A percentile compares a stretch with the other conserved stretches of the same genome.
These are phyloP conservation scores for Eragrostis nindensis DNA, from an alignment of 176 grass and related monocot genomes.

Conservation along the genomic window DNA sequence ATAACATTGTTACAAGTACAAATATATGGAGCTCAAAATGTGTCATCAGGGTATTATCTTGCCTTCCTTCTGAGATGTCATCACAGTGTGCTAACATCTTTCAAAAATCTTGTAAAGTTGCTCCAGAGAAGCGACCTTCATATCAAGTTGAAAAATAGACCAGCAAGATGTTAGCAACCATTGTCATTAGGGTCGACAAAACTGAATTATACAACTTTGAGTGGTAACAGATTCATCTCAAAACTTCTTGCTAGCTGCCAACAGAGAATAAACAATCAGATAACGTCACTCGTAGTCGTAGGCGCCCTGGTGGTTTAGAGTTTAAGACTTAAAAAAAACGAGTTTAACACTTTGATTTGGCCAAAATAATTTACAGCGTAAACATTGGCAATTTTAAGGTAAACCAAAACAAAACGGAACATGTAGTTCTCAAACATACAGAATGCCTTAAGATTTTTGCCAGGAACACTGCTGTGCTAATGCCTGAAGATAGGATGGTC, in stretches of 20 bases:
- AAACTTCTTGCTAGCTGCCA: neutral
- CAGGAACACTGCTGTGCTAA: neutral
- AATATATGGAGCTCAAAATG: neutral
- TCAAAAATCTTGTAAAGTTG: constrained; percentile 90
- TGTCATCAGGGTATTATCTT: neutral
- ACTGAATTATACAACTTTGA: neutral
- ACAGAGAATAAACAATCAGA: neutral
- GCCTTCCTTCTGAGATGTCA: neutral
- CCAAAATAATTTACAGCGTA: neutral
- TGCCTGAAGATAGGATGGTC: neutral
- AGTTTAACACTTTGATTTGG: neutral
- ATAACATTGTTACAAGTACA: neutral
- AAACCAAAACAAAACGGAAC: neutral
- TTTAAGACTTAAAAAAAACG: neutral
- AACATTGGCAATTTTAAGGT: neutral
- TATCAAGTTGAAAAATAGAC: constrained; percentile 14
- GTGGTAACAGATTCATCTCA: constrained; percentile 21
- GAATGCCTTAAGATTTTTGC: neutral
- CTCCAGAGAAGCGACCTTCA: constrained; percentile 81
- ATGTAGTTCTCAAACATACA: neutral
- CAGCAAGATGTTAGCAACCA: neutral
- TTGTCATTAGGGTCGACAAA: neutral
- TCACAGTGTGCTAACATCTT: constrained; percentile 56
- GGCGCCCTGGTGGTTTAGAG: constrained; percentile 4
- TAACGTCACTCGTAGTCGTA: neutral